A percentile compares a stretch with the other conserved stretches of the same genome.
Evolutionary conservation across 2,329 filamentous ascomycete species (phyloP).

Genomic region (Phymatotrichopsis omnivora): DNA sequence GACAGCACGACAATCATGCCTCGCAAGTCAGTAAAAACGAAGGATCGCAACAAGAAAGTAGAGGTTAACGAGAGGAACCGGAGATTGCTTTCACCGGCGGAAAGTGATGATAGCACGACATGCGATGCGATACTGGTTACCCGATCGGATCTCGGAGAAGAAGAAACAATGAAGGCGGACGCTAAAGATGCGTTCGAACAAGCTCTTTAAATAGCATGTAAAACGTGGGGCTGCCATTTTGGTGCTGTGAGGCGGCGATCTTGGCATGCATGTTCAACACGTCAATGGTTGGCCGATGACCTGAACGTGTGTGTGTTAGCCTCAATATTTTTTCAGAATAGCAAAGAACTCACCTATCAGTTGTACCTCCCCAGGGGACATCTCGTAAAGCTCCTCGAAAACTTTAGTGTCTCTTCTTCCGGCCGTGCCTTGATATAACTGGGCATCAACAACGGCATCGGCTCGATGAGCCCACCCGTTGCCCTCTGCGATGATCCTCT

Average conservation of each 20-base stretch:
- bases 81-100: no score
- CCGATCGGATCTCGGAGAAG: conserved; percentile 4
- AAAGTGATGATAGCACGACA: no score
- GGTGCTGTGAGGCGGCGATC: conserved; percentile 8
- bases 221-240: conserved; percentile 10
- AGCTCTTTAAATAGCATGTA: conserved; percentile 2
- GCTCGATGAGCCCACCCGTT: conserved; percentile 3
- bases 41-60: conserved; percentile 5
- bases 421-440: conserved; percentile 1
- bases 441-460: conserved; percentile 10
- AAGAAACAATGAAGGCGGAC: conserved; percentile 4
- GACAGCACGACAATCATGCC: conserved; percentile 15
- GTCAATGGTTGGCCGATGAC: conserved; percentile 5
- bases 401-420: not conserved
- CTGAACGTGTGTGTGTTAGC: conserved; percentile 13
- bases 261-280: conserved; percentile 10
- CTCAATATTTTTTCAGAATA: not conserved
- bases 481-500: conserved; percentile 3
- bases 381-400: not conserved
- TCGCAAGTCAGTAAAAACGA: conserved; percentile 14
- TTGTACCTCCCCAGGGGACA: no score
- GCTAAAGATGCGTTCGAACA: conserved; percentile 1
- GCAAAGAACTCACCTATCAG: no score
- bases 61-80: conserved; percentile 1
- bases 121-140: conserved; percentile 15